phyloP scores from a whole-genome alignment of 495 filamentous ascomycete genomes.

The Trichoderma asperelloides region DNA sequence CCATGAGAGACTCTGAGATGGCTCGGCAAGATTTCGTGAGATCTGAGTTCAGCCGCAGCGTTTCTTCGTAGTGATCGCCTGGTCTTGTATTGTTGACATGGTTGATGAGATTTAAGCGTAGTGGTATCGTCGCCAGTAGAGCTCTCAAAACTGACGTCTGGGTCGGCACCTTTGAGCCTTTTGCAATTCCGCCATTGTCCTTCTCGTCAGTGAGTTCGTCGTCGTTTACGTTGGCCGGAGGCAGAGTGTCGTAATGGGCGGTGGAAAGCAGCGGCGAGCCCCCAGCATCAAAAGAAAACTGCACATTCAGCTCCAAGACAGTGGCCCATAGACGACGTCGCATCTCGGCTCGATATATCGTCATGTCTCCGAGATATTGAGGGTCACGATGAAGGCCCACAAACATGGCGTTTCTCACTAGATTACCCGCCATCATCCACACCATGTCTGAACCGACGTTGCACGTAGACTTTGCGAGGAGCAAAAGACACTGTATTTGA shows the following conservation, averaged over 20 bases:
- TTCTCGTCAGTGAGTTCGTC: slow-evolving; percentile 25
- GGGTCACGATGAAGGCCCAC: slow-evolving; percentile 58
- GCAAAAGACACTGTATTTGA: slow-evolving; percentile 50
- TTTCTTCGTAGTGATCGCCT: slow-evolving; percentile 25
- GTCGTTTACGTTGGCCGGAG: slow-evolving; percentile 45
- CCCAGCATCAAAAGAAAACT: slow-evolving; percentile 50
- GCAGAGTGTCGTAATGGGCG: slow-evolving; percentile 49
- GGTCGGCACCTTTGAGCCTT: slow-evolving; percentile 21
- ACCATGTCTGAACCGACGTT: slow-evolving; percentile 46
- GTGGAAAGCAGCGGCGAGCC: slow-evolving; percentile 46
- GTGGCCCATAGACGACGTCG: slow-evolving; percentile 62
- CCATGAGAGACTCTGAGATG: slow-evolving; percentile 22
- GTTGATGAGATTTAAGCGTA: slow-evolving; percentile 27
- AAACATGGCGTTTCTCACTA: slow-evolving; percentile 49
- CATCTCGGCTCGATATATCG: slow-evolving; percentile 50
- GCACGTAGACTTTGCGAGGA: slow-evolving; percentile 48
- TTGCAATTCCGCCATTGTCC: slow-evolving; percentile 9
- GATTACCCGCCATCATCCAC: slow-evolving; percentile 50
- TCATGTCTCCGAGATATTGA: slow-evolving; percentile 27
- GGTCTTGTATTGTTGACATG: slow-evolving; percentile 28
- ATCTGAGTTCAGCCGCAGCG: slow-evolving; percentile 29
- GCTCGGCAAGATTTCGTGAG: slow-evolving; percentile 25
- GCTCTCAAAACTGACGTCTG: slow-evolving; percentile 31
- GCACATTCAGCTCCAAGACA: slow-evolving; percentile 52
- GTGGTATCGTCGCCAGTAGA: slow-evolving; percentile 26